phyloP scores from a whole-genome alignment of 2,329 filamentous ascomycete species.

The Penicillium expansum region DNA sequence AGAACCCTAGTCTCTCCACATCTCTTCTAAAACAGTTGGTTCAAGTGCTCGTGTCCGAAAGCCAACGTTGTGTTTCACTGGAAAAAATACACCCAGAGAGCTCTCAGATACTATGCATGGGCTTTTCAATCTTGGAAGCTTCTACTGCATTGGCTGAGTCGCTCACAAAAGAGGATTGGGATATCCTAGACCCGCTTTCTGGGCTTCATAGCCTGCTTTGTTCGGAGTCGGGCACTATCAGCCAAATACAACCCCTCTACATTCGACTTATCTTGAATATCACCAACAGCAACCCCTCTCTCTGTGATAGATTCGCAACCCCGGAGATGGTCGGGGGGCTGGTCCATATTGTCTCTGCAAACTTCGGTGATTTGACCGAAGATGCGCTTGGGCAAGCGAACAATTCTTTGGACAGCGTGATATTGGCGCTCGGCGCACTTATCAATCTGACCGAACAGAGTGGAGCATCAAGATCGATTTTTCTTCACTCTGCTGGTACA shows the following conservation, averaged over 20 bases:
- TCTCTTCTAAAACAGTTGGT: slow-evolving; percentile 31
- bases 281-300: slow-evolving; percentile 72
- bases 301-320: slow-evolving; percentile 65
- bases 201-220: slow-evolving; percentile 42
- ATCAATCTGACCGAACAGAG: slow-evolving; percentile 87
- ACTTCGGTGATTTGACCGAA: slow-evolving; percentile 31
- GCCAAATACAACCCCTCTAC: slow-evolving; percentile 40
- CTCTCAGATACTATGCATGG: slow-evolving; percentile 26
- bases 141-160: slow-evolving; percentile 33
- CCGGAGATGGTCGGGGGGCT: slow-evolving; percentile 38
- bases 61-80: neutral
- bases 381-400: slow-evolving; percentile 44
- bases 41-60: slow-evolving; percentile 25
- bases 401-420: slow-evolving; percentile 65
- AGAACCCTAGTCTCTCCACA: slow-evolving; percentile 28
- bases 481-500: slow-evolving; percentile 42
- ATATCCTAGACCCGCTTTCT: slow-evolving; percentile 31
- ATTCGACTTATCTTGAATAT: slow-evolving; percentile 77
- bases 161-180: slow-evolving; percentile 27
- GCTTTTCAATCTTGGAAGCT: slow-evolving; percentile 40
- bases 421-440: slow-evolving; percentile 75
- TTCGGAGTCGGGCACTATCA: slow-evolving; percentile 17
- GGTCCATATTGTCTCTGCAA: slow-evolving; percentile 36
- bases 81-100: slow-evolving; percentile 9
- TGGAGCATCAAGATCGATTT: slow-evolving; percentile 55